Base-by-base conservation (phyloP, 1,284 basidiomycete genomes). In the Laetiporus sulphureus region DNA sequence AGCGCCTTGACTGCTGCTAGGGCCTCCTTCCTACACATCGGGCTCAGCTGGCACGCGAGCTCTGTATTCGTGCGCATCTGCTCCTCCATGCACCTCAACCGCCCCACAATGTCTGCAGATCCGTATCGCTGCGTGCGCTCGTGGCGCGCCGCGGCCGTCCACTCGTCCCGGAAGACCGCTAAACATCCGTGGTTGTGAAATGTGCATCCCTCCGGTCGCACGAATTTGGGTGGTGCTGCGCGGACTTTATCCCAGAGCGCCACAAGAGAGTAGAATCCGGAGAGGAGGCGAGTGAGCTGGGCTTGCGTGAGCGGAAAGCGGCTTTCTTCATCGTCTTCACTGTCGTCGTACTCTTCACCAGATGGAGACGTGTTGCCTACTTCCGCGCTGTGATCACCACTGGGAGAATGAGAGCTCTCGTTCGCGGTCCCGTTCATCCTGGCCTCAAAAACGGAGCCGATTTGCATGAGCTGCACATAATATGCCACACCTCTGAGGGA, bases 11-110 rank as follows among this genome's bases (percentile, higher is more conserved):
- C 62, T 7, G 52, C 56, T 8, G 53, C 49, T 31, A 59, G 41
- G 42, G 61, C 59, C 31, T 50, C 52, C 25, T 60, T 60, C 38
- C 64, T 62, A 51, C 60, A 62, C 41, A 41, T 50, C 30, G 59
- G 59, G 47, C 58, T 58, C 35, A 62, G 51, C 48, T 54, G 41
- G 16, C 34, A 38, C 33, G 46, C 36, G 37, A 62, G 40, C 40
- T 58, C 62, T 21, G 46, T 37, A 34, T 54, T 53, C 38, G 36
- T 38, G 30, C 40, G 35, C 42, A 64, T 45, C 49, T 51, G 49
- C 21, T 48, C 45, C 39, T 52, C 45, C 53, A 62, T 55, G 40
- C 40, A 42, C 16, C 45, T 27, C 48, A 64, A 51, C 40, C 56
- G 51, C 15, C 55, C 59, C 11, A 64, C 35, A 29, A 64, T 57